Percentiles rank a stretch among this genome's conserved stretches.
Conservation (phyloP, 108 stramenopile genomes). For the Cyclotella cryptica region DNA sequence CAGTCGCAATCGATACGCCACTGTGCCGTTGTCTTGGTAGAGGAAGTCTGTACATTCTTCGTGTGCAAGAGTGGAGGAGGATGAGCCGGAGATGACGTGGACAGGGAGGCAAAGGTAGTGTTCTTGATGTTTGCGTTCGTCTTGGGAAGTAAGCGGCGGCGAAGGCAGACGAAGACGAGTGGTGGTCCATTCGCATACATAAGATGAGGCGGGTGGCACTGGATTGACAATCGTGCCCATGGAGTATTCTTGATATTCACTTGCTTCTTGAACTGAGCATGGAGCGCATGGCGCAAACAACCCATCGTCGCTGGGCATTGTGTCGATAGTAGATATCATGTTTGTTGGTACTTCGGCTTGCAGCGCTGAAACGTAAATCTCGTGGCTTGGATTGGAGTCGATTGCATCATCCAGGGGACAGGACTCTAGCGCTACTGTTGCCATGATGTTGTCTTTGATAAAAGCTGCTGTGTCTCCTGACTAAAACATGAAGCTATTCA, state of each 20-base stretch:
- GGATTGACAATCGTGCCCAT: background rate
- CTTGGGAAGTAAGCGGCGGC: background rate
- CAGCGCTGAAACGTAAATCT: background rate
- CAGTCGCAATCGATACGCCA: constrained; percentile 4
- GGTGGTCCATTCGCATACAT: constrained; percentile 7
- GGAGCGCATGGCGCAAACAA: background rate
- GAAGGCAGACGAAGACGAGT: constrained; percentile 8
- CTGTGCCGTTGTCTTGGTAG: background rate
- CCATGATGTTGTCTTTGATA: background rate
- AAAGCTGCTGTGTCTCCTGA: too few species aligned
- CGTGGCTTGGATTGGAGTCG: background rate
- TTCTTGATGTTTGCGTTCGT: background rate
- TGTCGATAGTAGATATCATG: too few species aligned
- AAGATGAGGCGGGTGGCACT: background rate
- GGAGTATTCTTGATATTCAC: background rate
- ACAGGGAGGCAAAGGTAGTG: constrained; percentile 8
- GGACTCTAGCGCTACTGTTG: background rate
- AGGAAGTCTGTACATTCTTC: constrained; percentile 2
- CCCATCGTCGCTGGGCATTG: too few species aligned
- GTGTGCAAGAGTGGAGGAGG: too few species aligned
- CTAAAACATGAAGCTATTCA: too few species aligned
- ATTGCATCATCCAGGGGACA: background rate
- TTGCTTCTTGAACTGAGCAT: background rate
- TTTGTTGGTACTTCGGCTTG: too few species aligned
- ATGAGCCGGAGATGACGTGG: background rate